These are phyloP conservation scores for Solanum corneliomulleri DNA, from an alignment of 257 asterid species.

Conservation along the genomic window DNA sequence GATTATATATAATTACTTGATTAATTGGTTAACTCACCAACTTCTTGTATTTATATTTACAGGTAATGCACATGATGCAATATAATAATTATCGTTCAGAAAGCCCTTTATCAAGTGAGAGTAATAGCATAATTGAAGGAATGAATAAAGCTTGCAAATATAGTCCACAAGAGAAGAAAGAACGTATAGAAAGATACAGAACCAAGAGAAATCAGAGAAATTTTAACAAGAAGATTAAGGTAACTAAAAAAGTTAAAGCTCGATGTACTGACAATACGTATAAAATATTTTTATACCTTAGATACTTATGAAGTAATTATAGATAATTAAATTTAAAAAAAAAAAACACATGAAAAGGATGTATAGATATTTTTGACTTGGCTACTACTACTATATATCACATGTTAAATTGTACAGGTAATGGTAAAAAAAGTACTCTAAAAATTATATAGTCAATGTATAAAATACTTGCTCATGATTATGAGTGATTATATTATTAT, in stretches of 20 bases:
- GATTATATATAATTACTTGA: background rate
- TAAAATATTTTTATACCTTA: background rate
- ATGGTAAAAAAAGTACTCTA: background rate
- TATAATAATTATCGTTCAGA: slow-evolving; percentile 23
- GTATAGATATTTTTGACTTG: background rate
- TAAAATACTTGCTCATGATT: background rate
- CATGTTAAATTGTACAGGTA: background rate
- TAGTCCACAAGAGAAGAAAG: slow-evolving; percentile 77
- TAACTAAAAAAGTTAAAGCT: background rate
- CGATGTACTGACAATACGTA: background rate
- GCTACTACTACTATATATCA: background rate
- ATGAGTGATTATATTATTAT: background rate
- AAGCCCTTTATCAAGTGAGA: slow-evolving; percentile 46
- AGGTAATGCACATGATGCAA: slow-evolving; percentile 15
- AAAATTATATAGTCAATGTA: background rate
- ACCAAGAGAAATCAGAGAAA: slow-evolving; percentile 81
- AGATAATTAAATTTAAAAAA: accelerated
- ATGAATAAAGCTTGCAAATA: slow-evolving; percentile 78
- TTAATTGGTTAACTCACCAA: background rate
- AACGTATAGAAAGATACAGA: slow-evolving; percentile 74
- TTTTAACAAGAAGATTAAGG: slow-evolving; percentile 92
- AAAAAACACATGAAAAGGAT: background rate
- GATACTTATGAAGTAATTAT: background rate
- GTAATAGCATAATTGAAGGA: slow-evolving; percentile 58
- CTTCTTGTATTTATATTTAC: background rate